phyloP scores from a whole-genome alignment of 148 eudicot species.

The Rhododendron williamsianum region DNA sequence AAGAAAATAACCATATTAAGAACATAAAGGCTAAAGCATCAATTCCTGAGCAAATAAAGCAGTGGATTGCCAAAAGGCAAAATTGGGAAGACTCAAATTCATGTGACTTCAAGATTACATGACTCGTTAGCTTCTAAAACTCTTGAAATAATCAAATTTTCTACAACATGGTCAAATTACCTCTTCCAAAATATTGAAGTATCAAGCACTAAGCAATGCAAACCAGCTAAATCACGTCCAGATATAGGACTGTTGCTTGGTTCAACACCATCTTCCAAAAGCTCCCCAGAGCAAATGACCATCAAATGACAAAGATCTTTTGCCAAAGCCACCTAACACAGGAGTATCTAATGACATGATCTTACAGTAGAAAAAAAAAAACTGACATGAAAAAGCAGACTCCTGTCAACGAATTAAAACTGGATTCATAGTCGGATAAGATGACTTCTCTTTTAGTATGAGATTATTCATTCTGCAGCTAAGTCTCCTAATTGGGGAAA shows the following conservation, averaged over 20 bases:
- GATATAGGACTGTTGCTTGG: conserved; percentile 23
- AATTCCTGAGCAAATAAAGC: background rate
- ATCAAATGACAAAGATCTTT: conserved; percentile 79
- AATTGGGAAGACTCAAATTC: background rate
- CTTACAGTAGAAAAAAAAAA: background rate
- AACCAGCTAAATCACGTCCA: conserved; percentile 36
- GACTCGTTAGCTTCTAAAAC: background rate
- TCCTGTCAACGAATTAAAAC: background rate
- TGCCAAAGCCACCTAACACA: conserved; percentile 71
- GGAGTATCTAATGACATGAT: background rate
- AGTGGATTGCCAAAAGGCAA: background rate
- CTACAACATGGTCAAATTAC: conserved; percentile 32
- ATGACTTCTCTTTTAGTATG: background rate
- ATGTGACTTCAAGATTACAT: background rate
- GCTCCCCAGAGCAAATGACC: conserved; percentile 65
- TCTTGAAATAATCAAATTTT: background rate
- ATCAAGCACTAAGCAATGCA: conserved; percentile 74
- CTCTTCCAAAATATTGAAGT: conserved; percentile 78
- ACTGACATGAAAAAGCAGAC: background rate
- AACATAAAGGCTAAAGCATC: background rate
- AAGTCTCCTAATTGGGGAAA: background rate
- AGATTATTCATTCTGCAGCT: background rate
- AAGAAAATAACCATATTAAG: background rate
- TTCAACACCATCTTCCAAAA: conserved; percentile 29
- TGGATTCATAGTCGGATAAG: background rate